phyloP scores from a whole-genome alignment of 2,329 filamentous ascomycete genomes.

The Aspergillus persii region DNA sequence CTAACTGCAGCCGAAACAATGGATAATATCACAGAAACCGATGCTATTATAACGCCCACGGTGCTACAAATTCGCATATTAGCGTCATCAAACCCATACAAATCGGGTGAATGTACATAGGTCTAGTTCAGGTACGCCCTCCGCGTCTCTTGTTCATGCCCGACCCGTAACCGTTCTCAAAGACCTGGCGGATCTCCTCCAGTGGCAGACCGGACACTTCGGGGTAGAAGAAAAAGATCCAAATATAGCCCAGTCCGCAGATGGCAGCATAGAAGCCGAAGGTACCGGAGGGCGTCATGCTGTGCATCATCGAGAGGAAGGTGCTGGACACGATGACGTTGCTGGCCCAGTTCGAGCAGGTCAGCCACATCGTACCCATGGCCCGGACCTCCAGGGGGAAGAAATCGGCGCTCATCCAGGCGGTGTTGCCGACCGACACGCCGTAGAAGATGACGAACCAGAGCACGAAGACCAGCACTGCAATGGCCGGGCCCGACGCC shows the following conservation, averaged over 20 bases:
- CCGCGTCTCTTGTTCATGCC: not conserved
- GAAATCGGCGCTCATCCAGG: conserved; percentile 51
- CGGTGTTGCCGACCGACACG: conserved; percentile 49
- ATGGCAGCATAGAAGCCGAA: conserved; percentile 55
- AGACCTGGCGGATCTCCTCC: conserved; percentile 46
- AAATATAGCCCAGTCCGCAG: conserved; percentile 48
- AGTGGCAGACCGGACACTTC: conserved; percentile 23
- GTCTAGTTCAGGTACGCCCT: not conserved
- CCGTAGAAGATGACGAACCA: conserved; percentile 47
- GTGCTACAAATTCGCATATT: not conserved
- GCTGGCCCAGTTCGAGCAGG: conserved; percentile 47
- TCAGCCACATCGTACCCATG: conserved; percentile 51
- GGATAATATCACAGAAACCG: too few relatives aligned
- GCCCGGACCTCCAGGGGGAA: conserved; percentile 50
- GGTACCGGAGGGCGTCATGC: conserved; percentile 49
- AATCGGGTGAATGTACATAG: too few relatives aligned
- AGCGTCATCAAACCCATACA: not conserved
- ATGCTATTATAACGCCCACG: not conserved
- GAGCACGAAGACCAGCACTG: conserved; percentile 47
- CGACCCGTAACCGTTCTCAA: conserved; percentile 49
- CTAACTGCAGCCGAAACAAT: too few relatives aligned
- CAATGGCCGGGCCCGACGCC: conserved; percentile 36
- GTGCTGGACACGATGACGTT: conserved; percentile 53
- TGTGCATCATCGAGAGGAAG: conserved; percentile 52
- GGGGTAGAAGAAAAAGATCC: conserved; percentile 27